Percentiles rank a stretch among this genome's conserved stretches.
These are phyloP conservation scores for Russula ochroleuca DNA, from an alignment of 768 basidiomycete species.

Conservation along the genomic window DNA sequence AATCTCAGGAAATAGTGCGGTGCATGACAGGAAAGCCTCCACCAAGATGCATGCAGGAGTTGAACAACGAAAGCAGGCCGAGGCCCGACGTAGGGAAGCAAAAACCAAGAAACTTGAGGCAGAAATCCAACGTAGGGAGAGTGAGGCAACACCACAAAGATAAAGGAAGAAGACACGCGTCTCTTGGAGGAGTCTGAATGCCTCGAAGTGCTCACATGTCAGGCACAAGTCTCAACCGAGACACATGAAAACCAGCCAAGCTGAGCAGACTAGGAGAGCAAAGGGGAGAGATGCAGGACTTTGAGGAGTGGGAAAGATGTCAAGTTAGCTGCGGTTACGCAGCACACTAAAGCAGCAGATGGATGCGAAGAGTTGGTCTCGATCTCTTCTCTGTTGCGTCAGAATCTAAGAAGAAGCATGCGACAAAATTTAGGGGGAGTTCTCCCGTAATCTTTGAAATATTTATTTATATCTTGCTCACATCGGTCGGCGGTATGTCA, in stretches of 20 bases:
- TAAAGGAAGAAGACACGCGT: constrained; percentile 26
- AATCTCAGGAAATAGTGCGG: neutral
- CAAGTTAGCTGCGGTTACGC: too few species aligned
- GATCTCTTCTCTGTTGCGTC: too few species aligned
- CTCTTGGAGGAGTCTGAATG: constrained; percentile 23
- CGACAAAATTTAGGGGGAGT: neutral
- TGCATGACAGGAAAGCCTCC: constrained; percentile 28
- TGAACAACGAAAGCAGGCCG: too few species aligned
- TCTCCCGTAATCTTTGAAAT: neutral
- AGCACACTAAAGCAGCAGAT: too few species aligned
- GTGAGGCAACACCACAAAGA: constrained; percentile 30
- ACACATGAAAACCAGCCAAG: constrained; percentile 19
- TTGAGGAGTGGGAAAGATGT: too few species aligned
- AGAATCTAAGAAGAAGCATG: neutral
- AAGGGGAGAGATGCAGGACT: constrained; percentile 5
- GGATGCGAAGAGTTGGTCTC: too few species aligned
- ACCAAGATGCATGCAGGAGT: constrained; percentile 14
- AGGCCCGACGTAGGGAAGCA: constrained; percentile 24
- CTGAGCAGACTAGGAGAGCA: neutral
- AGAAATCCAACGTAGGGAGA: constrained; percentile 34
- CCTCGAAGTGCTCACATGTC: constrained; percentile 25
- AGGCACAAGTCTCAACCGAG: constrained; percentile 28
- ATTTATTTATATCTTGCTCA: neutral
- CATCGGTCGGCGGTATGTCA: neutral
- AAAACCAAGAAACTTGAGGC: constrained; percentile 35